Base-by-base conservation (phyloP, 1,284 basidiomycete species). In the Trichosporon sp. region DNA sequence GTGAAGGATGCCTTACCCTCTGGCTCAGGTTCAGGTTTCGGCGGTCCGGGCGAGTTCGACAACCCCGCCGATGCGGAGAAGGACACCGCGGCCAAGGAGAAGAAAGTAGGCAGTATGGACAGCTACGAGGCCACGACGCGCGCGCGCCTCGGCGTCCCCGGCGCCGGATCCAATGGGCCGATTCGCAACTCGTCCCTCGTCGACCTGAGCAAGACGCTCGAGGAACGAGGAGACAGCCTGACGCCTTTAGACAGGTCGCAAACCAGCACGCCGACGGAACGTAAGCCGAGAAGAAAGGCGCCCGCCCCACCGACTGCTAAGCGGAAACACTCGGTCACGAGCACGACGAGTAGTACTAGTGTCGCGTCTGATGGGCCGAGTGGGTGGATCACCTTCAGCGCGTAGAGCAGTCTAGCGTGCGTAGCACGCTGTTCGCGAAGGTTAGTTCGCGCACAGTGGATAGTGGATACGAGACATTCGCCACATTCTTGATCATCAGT, bases 121-220 rank as follows among this genome's bases (percentile, higher is more conserved):
- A 54, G 49, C 52, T 36, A 54, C 25, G 32, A 59, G 11, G 37
- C 58, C 19, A 54, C 59, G 14, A 40, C 21, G n/a, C 36, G 56
- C 14, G 46, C 58, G 21, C 34, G 54, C 36, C 32, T 57, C 19
- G 21, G 21, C 5, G 32, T 34, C 11, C 56, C 56, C 3, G 16
- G 32, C 32, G 21, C 7, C 10, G 13, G 29, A 9, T 27, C 10
- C 25, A 60, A 16, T 10, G 76, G 74, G 62, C 76, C 75, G 0
- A 71, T 75, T 16, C 70, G 76, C 5, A 70, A 69, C 52, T 74
- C 75, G 5, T 74, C 73, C 3, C 66, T 79, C 21, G 70, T 76
- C 44, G 77, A 78, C 58, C 72, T 79, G 3, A 73, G 72, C 6
- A 68, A 70, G 10, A 73, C 77, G 4, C 62, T 73, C 2, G 66